Evolutionary conservation across 1,284 basidiomycete genomes (phyloP), one percentile per base, ranked within the genome.

Genomic region (Sanguinoderma infundibulare): DNA sequence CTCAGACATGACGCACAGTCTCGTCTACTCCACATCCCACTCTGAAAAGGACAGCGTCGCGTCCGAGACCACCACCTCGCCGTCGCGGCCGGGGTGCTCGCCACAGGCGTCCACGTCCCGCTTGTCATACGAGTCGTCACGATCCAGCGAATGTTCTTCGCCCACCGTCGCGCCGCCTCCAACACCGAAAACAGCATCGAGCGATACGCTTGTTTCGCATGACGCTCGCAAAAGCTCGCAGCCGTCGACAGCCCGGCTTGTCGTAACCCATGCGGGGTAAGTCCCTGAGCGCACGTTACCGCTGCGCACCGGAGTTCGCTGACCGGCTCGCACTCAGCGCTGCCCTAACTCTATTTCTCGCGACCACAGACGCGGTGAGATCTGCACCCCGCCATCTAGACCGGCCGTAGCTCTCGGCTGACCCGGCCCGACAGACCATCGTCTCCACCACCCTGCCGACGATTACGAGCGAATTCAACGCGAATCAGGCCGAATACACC

Each of bases 381-480:
- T 65, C 59, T 62, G 49, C 61, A 61, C 49, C 57, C 38, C 32
- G 17, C 40, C 20, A 20, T 42, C 49, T 35, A 60, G 55, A 10
- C 36, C 35, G 32, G 35, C 57, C 36, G 38, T 32, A 39, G 49
- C n/a, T 26, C 34, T 50, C 55, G 60, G 56, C 57, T 65, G 47
- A 57, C 62, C 57, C 53, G 55, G 60, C 61, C 58, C 59, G 57
- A 54, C 64, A 93, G 91, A 91, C 90, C 2, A 90, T 94, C 61
- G 88, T 94, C 40, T 94, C 92, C 30, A 93, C 92, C 20, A 86
- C 84, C 69, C 75, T 94, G 58, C 92, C 91, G 20, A 92, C 90
- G 10, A 92, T 94, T 63, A 79, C 86, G 20, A 83, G 80, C 62
- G 83, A 91, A 57, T 81, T 93, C 40, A 63, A 78, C 35, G 90